These are phyloP conservation scores for Rhynchospora breviuscula DNA, from an alignment of 176 grass and related monocot genomes.

Conservation along the genomic window DNA sequence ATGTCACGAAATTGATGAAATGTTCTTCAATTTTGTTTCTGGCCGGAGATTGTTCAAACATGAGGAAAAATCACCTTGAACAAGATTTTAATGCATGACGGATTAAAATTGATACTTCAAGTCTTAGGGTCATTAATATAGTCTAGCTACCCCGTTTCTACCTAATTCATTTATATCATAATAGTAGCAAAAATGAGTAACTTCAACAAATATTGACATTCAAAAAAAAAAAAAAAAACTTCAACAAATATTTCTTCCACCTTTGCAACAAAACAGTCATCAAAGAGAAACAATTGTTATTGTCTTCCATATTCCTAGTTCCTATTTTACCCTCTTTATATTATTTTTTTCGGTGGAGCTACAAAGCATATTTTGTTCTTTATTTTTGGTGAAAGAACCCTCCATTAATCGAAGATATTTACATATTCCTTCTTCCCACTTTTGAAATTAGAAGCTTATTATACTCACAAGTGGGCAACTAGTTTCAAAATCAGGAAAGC, in stretches of 20 bases:
- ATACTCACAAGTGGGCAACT: constrained; percentile 14
- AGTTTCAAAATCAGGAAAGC: constrained; percentile 16
- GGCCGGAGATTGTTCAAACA: background rate
- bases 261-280: background rate
- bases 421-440: background rate
- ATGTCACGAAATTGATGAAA: background rate
- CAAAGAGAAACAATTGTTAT: background rate
- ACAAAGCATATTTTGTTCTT: constrained; percentile 4
- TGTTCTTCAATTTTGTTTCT: background rate
- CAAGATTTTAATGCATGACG: background rate
- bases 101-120: background rate
- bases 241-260: background rate
- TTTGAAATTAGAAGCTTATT: constrained; percentile 10
- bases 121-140: background rate
- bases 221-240: too few species aligned
- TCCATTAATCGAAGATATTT: background rate
- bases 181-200: background rate
- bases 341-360: background rate
- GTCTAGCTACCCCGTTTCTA: background rate
- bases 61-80: background rate
- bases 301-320: background rate
- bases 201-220: background rate
- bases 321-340: background rate
- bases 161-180: background rate
- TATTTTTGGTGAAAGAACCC: background rate